Evolutionary conservation across 73 alveolate species (phyloP), one percentile per base, ranked within the genome.

Genomic region (Loxodes magnus): DNA sequence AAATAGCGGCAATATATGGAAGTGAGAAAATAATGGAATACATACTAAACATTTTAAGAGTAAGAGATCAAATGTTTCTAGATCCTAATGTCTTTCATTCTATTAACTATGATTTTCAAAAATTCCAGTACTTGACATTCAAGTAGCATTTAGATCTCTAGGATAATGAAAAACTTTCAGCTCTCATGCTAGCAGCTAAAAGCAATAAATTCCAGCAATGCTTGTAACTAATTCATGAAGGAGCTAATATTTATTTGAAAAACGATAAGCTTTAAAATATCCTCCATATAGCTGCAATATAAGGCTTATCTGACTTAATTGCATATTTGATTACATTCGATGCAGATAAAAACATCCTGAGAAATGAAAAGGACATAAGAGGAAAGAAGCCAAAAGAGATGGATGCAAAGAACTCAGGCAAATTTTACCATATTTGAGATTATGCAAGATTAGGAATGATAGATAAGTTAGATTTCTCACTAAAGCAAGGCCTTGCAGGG

Each of bases 191-290:
- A n/a, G 46, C 59, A 22, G 59, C 27, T 10, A 46, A 46, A 24
- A 37, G 27, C 5, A 19, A 46, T 20, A 14, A 41, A 0, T 5
- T 46, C 10, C 43, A 46, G 6, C 9, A 14, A 9, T 20, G 22
- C 26, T 15, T 25, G 27, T n/a, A 25, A 5, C 17, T 46, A 1
- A 24, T 46, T 7, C 14, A 24, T n/a, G 7, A 24, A 20, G 17
- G 27, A 20, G 22, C 43, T 24, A 24, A 46, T 24, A 46, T 46
- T 24, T 46, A 46, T 24, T 12, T 19, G 14, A 37, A 24, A 21
- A 46, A 46, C 26, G 59, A 24, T n/a, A 46, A 46, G 27, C 5
- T 46, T 12, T 41, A 46, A 46, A 46, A 46, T 24, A 41, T 41
- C 27, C 39, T 46, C n/a, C 59, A 46, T 46, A 16, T 46, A 25